phyloP scores from a whole-genome alignment of 192 early-diverging fungal species.

The Rhizophagus clarus region DNA sequence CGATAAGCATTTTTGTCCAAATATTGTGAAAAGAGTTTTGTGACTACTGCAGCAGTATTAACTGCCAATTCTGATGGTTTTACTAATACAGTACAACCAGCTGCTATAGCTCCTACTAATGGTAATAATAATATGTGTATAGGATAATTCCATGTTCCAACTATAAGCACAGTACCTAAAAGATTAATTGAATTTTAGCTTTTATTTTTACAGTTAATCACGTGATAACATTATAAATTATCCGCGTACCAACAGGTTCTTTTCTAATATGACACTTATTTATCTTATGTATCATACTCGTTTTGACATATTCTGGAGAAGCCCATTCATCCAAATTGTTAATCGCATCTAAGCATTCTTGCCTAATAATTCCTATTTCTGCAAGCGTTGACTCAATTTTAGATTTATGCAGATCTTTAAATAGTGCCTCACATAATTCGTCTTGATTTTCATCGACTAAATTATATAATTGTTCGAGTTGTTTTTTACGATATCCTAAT shows the following conservation, averaged over 20 bases:
- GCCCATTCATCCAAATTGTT: conserved; percentile 65
- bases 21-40: conserved; percentile 70
- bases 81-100: conserved; percentile 81
- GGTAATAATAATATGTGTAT: conserved; percentile 69
- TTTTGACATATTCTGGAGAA: conserved; percentile 45
- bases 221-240: background rate
- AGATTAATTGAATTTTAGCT: background rate
- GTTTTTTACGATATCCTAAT: conserved; percentile 56
- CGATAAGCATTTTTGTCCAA: conserved; percentile 65
- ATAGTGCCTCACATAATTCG: conserved; percentile 55
- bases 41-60: conserved; percentile 64
- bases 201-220: background rate
- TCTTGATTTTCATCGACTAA: conserved; percentile 64
- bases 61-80: conserved; percentile 85
- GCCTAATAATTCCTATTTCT: conserved; percentile 54
- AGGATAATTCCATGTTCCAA: conserved; percentile 60
- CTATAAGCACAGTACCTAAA: conserved; percentile 41
- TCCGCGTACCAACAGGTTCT: conserved; percentile 68
- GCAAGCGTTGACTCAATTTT: conserved; percentile 51
- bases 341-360: conserved; percentile 49
- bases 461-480: conserved; percentile 61
- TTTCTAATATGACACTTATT: conserved; percentile 59
- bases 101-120: conserved; percentile 83
- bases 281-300: conserved; percentile 45
- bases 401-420: conserved; percentile 62